phyloP scores from a whole-genome alignment of 257 asterid species.

The Henckelia pumila region DNA sequence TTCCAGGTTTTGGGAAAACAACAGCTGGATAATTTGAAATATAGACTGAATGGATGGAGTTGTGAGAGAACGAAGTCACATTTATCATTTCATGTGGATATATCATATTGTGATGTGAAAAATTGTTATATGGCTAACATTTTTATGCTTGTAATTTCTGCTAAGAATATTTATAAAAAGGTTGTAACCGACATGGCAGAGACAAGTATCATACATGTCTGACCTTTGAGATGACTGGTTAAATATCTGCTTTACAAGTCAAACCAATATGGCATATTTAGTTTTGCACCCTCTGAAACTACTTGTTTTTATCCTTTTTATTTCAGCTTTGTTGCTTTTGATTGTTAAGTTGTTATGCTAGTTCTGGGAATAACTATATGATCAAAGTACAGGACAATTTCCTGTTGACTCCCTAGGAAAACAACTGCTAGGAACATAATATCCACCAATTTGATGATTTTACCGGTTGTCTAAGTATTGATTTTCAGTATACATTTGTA shows the following conservation, averaged over 20 bases:
- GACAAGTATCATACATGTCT: background rate
- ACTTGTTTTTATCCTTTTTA: background rate
- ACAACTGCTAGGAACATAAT: constrained; percentile 1
- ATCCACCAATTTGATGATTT: constrained; percentile 5
- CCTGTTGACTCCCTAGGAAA: background rate
- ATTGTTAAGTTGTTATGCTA: background rate
- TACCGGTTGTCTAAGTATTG: constrained; percentile 16
- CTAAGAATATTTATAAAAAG: background rate
- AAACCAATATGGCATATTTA: background rate
- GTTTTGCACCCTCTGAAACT: background rate
- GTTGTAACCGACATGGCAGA: background rate
- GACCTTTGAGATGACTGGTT: background rate
- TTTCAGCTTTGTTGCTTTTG: too few relatives aligned
- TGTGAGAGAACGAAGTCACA: background rate
- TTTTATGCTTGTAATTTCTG: background rate
- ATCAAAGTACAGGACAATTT: background rate
- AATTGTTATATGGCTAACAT: background rate
- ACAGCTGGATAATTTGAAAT: background rate
- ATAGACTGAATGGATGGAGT: background rate
- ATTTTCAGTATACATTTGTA: constrained; percentile 21
- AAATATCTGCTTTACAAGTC: background rate
- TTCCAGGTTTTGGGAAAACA: background rate
- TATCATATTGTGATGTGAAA: background rate
- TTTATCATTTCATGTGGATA: background rate
- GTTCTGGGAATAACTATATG: background rate